phyloP scores from a whole-genome alignment of 1,284 basidiomycete genomes.

The Naganishia sp. region DNA sequence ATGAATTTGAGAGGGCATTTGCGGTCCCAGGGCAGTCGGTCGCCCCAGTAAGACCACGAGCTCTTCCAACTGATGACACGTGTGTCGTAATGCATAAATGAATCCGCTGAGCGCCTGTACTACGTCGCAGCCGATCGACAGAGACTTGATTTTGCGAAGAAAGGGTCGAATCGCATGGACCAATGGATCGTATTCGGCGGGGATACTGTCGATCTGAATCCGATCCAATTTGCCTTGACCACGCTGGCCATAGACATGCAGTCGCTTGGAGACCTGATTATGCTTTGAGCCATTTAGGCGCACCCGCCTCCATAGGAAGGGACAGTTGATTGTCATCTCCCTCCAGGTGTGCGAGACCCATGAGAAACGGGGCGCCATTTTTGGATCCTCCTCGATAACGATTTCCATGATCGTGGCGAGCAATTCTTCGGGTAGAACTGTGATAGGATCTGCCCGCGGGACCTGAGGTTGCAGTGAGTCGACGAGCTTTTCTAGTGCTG shows the following conservation, averaged over 20 bases:
- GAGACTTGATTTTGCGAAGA: background rate
- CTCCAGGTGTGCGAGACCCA: constrained; percentile 19
- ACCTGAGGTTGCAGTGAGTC: constrained; percentile 1
- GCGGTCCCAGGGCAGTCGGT: background rate
- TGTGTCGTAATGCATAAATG: background rate
- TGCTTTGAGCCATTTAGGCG: constrained; percentile 4
- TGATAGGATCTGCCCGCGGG: constrained; percentile 7
- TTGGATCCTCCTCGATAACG: constrained; percentile 7
- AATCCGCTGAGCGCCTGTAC: background rate
- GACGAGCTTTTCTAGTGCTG: constrained; percentile 1
- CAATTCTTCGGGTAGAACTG: constrained; percentile 15
- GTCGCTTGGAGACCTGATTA: constrained; percentile 7
- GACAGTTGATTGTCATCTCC: constrained; percentile 24
- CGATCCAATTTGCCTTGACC: constrained; percentile 12
- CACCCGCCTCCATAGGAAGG: constrained; percentile 18
- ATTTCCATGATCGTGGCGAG: constrained; percentile 12
- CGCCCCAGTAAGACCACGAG: background rate
- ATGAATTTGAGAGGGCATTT: constrained; percentile 1
- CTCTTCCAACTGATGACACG: constrained; percentile 14
- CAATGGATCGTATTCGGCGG: background rate
- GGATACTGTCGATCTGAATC: constrained; percentile 7
- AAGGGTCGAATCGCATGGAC: constrained; percentile 1
- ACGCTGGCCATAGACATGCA: constrained; percentile 16
- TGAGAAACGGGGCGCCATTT: constrained; percentile 12
- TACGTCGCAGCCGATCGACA: background rate